Conservation (phyloP, 2,329 filamentous ascomycete genomes). For the Triangularia verruculosa region DNA sequence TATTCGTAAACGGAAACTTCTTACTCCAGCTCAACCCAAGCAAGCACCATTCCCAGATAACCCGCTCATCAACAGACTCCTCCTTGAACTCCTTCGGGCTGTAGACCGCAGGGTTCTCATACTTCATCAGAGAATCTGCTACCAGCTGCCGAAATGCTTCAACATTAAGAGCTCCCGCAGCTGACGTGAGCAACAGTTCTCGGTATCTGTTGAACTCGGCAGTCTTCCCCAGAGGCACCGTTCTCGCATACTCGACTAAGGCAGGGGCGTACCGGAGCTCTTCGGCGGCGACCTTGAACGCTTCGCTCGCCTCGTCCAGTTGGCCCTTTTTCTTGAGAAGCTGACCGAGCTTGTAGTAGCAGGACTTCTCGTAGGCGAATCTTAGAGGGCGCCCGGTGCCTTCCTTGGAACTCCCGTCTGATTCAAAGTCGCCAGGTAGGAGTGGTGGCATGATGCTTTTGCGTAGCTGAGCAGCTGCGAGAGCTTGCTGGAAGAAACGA, state of each 20-base stretch:
- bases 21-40: background rate
- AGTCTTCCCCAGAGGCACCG: background rate
- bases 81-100: background rate
- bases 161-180: background rate
- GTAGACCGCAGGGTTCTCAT: background rate
- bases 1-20: background rate
- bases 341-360: background rate
- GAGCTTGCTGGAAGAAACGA: constrained; percentile 31
- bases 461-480: constrained; percentile 10
- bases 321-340: background rate
- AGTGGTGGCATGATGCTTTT: background rate
- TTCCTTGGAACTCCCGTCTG: background rate
- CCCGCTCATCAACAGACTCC: background rate
- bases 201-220: background rate
- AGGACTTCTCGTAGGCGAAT: background rate
- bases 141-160: background rate
- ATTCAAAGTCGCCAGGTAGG: background rate
- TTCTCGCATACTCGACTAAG: background rate
- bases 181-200: background rate
- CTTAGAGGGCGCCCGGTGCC: background rate
- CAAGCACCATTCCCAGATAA: background rate
- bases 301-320: background rate
- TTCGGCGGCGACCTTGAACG: background rate
- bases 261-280: background rate
- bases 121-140: background rate